Conservation (phyloP, 106 monocot species). For the Dendrobium catenatum region DNA sequence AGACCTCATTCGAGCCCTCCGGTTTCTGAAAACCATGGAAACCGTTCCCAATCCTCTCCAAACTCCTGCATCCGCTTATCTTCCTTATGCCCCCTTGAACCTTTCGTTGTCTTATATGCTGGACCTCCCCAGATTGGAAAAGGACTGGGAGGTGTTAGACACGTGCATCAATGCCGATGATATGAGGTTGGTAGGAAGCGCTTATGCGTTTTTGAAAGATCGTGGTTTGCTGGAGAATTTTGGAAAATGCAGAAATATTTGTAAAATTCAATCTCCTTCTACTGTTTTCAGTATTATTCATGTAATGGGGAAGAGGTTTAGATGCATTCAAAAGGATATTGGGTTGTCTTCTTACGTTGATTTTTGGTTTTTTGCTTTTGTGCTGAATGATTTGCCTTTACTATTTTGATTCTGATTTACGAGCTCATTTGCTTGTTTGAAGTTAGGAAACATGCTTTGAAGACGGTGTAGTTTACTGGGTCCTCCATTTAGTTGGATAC, state of each 20-base stretch:
- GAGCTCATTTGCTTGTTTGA: not conserved
- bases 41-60: slow-evolving; percentile 6
- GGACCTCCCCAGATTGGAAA: slow-evolving; percentile 33
- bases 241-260: slow-evolving; percentile 69
- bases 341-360: not conserved
- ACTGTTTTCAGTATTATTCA: not conserved
- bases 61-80: not conserved
- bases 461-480: not conserved
- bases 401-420: not conserved
- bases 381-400: not conserved
- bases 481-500: not conserved
- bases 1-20: slow-evolving; percentile 89
- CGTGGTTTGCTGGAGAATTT: slow-evolving; percentile 71
- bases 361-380: not conserved
- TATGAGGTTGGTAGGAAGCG: slow-evolving; percentile 81
- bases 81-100: not conserved
- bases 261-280: slow-evolving; percentile 20
- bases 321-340: not conserved
- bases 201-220: slow-evolving; percentile 61
- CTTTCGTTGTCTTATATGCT: slow-evolving; percentile 11
- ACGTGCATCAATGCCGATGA: slow-evolving; percentile 93
- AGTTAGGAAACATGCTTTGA: not conserved
- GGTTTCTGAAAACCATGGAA: slow-evolving; percentile 58
- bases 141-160: slow-evolving; percentile 96
- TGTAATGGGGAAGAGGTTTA: not conserved